phyloP scores from a whole-genome alignment of 345 rosid genomes.

The Eucalyptus cloeziana region DNA sequence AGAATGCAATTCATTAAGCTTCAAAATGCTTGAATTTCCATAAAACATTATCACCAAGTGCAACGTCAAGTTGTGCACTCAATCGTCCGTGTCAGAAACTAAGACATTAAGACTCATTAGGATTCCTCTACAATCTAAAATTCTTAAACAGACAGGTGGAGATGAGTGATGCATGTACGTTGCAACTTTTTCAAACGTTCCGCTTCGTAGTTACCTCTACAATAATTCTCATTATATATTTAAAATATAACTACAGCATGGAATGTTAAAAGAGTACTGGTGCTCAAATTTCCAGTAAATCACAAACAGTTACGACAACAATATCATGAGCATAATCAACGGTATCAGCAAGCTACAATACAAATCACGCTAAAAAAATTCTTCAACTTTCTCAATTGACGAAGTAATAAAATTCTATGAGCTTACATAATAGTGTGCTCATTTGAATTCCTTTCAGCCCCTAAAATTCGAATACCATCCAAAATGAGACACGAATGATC shows the following conservation, averaged over 20 bases:
- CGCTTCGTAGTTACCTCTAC: neutral
- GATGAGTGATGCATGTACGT: neutral
- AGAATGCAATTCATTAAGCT: neutral
- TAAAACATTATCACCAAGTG: neutral
- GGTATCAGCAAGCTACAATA: neutral
- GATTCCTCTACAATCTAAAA: neutral
- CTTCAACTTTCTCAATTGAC: neutral
- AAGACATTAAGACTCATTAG: neutral
- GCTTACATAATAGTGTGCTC: neutral
- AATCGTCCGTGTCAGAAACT: neutral
- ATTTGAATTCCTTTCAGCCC: neutral
- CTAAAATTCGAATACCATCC: neutral
- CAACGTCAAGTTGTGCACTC: neutral
- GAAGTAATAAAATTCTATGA: neutral
- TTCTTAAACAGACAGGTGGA: neutral
- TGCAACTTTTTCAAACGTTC: neutral
- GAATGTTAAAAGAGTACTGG: neutral
- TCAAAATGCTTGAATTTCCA: neutral
- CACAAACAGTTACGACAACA: neutral
- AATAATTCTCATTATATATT: neutral
- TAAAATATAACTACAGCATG: neutral
- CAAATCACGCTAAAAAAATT: neutral
- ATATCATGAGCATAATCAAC: neutral
- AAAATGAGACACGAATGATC: neutral
- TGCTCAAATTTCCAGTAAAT: neutral